Evolutionary conservation across 2,329 filamentous ascomycete genomes (phyloP), one percentile per base, ranked within the genome.

Genomic region (Diaporthe sp.): DNA sequence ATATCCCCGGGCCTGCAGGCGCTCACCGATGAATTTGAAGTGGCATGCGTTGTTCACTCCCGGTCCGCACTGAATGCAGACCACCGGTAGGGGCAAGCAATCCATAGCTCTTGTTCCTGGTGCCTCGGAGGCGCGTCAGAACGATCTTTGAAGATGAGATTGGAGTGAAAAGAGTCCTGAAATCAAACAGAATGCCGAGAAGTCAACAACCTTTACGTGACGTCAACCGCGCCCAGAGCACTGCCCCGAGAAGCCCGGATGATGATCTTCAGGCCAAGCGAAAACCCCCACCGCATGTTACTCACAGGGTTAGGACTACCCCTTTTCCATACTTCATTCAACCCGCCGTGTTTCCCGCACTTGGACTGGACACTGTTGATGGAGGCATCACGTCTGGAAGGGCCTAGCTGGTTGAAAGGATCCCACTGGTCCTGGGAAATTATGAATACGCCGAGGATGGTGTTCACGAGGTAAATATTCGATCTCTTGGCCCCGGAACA

Each of bases 21-120:
- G 42, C 74, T 31, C 58, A 76, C 71, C 75, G 28, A 76, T 46
- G 28, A 74, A 25, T 37, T 76, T 76, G 25, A 76, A 76, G 71
- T 76, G 74, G 46, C 74, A 76, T 7, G 74, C 55, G 55, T 76
- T 76, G 46, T 76, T 76, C 10, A 74, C 74, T 12, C 62, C 62
- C 34, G 74, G 74, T 6, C 74, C 71, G 37, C 75, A 76, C 31
- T 76, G 75, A 28, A 76, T 76, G 44, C 75, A 76, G 15, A 74
- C 72, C 25, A 76, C 74, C 12, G 71, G 75, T 4, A 76, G 60
- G 4, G 75, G 75, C 8, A 74, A 71, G 49, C 73, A 67, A 17
- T 72, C 71, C 75, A 76, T 76, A 13, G 71, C 44, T n/a, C 61
- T 28, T 19, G 22, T 25, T 75, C 15, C 12, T 22, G n/a, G 22